These are phyloP conservation scores for Pleurotus tuoliensis DNA, from an alignment of 768 basidiomycete genomes.

Conservation along the genomic window DNA sequence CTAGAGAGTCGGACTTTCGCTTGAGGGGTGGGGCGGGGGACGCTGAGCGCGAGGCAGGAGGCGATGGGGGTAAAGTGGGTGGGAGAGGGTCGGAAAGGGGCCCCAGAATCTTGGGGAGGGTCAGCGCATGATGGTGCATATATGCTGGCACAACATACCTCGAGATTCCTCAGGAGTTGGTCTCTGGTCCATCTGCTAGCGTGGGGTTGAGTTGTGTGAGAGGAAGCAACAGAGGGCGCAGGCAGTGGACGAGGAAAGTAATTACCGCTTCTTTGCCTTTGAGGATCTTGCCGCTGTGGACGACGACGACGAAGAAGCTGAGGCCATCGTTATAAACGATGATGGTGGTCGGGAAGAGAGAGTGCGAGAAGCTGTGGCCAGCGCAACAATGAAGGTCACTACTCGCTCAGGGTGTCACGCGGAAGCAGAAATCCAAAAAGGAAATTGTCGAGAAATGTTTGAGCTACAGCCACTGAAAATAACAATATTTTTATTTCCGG, in stretches of 20 bases:
- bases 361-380: conserved; percentile 26
- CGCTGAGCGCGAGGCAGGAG: conserved; percentile 44
- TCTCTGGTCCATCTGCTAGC: conserved; percentile 43
- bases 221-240: conserved; percentile 16
- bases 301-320: conserved; percentile 34
- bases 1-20: conserved; percentile 41
- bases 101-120: conserved; percentile 34
- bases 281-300: conserved; percentile 17
- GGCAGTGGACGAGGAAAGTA: conserved; percentile 12
- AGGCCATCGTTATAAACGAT: conserved; percentile 26
- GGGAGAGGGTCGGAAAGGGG: conserved; percentile 38
- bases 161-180: conserved; percentile 43
- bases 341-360: conserved; percentile 17
- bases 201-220: conserved; percentile 19
- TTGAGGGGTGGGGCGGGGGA: conserved; percentile 44
- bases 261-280: conserved; percentile 33
- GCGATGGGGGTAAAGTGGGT: conserved; percentile 46
- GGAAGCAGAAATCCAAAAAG: conserved; percentile 18
- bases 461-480: conserved; percentile 2
- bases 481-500: background rate
- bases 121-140: conserved; percentile 6
- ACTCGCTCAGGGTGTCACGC: conserved; percentile 23
- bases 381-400: conserved; percentile 30
- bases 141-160: conserved; percentile 28
- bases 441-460: conserved; percentile 12